These are phyloP conservation scores for Epichloe sylvatica DNA, from an alignment of 2,329 filamentous ascomycete species.

Conservation along the genomic window DNA sequence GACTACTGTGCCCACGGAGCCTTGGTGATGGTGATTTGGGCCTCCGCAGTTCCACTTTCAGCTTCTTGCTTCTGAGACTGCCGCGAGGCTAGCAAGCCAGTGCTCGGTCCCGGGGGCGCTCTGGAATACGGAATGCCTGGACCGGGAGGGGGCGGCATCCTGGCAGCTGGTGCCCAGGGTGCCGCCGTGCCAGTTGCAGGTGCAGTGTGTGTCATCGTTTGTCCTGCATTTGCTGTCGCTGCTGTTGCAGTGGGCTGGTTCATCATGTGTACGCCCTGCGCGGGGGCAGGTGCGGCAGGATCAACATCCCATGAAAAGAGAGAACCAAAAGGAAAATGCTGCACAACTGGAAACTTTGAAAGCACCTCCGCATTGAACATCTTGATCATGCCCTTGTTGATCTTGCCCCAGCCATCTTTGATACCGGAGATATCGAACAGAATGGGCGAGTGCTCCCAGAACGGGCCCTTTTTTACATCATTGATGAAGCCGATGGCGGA, in stretches of 20 bases:
- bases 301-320: slow-evolving; percentile 64
- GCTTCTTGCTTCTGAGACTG: slow-evolving; percentile 10
- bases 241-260: slow-evolving; percentile 31
- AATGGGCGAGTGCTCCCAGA: slow-evolving; percentile 94
- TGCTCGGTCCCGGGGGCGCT: slow-evolving; percentile 16
- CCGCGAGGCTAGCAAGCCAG: slow-evolving; percentile 13
- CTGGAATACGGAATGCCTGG: slow-evolving; percentile 28
- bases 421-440: slow-evolving; percentile 91
- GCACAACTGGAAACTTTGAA: slow-evolving; percentile 94
- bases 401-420: slow-evolving; percentile 90
- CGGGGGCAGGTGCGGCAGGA: slow-evolving; percentile 38
- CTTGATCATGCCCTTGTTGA: slow-evolving; percentile 98
- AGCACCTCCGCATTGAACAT: slow-evolving; percentile 98
- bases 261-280: slow-evolving; percentile 41
- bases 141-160: slow-evolving; percentile 22
- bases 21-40: slow-evolving; percentile 29
- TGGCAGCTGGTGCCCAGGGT: slow-evolving; percentile 30
- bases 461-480: slow-evolving; percentile 89
- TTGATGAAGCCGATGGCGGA: slow-evolving; percentile 93
- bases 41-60: slow-evolving; percentile 18
- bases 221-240: neutral
- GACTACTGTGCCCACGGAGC: slow-evolving; percentile 31
- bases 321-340: slow-evolving; percentile 78
- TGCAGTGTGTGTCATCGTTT: slow-evolving; percentile 11
- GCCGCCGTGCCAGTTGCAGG: slow-evolving; percentile 24